phyloP scores from a whole-genome alignment of 371 early-diverging fungal species.

The Mucor saturninus region DNA sequence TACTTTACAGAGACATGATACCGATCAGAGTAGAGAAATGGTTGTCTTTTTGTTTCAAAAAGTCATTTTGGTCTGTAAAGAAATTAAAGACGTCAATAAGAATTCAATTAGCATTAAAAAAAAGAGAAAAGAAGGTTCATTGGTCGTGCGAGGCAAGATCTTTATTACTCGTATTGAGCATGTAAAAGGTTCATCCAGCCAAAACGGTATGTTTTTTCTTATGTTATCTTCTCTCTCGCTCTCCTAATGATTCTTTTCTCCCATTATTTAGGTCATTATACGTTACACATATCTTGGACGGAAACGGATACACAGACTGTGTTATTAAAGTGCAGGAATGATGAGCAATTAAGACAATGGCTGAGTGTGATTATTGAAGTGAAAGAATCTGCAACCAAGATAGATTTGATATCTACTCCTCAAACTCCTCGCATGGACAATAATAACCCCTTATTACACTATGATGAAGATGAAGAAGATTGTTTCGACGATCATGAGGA shows the following conservation, averaged over 20 bases:
- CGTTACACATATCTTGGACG: conserved; percentile 42
- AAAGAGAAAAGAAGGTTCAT: conserved; percentile 48
- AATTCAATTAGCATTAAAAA: conserved; percentile 48
- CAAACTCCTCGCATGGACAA: conserved; percentile 27
- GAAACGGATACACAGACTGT: conserved; percentile 76
- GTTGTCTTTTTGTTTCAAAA: conserved; percentile 89
- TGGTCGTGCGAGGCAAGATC: conserved; percentile 79
- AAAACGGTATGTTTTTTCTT: conserved; percentile 47
- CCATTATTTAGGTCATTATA: conserved; percentile 32
- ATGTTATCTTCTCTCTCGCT: not conserved
- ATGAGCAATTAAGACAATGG: conserved; percentile 92
- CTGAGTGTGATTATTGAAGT: conserved; percentile 62
- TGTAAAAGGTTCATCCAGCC: conserved; percentile 69
- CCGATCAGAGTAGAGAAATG: conserved; percentile 68
- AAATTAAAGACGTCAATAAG: conserved; percentile 40
- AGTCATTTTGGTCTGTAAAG: conserved; percentile 81
- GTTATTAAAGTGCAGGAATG: conserved; percentile 85
- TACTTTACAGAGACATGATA: conserved; percentile 75
- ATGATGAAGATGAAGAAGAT: conserved; percentile 39
- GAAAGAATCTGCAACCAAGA: conserved; percentile 40
- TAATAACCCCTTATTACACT: conserved; percentile 18
- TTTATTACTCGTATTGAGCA: conserved; percentile 80
- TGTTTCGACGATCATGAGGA: conserved; percentile 9
- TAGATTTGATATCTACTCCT: conserved; percentile 22
- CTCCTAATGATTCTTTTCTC: not conserved